phyloP scores from a whole-genome alignment of 768 basidiomycete genomes.

The Grammothele lineata region DNA sequence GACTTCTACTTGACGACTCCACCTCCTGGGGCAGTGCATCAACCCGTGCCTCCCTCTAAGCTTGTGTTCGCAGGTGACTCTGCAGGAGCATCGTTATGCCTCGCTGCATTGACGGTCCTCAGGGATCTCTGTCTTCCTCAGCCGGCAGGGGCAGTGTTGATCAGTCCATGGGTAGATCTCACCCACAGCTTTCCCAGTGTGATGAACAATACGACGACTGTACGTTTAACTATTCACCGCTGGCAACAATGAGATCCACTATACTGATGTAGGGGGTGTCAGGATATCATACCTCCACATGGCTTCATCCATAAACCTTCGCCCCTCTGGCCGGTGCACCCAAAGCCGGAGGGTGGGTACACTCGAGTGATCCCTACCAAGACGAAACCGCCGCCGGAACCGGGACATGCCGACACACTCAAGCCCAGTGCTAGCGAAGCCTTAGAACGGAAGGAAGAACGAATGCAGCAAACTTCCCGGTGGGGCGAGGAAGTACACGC shows the following conservation, averaged over 20 bases:
- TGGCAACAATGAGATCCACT: too few relatives aligned
- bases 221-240: slow-evolving; percentile 23
- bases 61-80: slow-evolving; percentile 79
- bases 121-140: slow-evolving; percentile 66
- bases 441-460: too few relatives aligned
- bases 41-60: slow-evolving; percentile 57
- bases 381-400: slow-evolving; percentile 42
- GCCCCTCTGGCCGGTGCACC: slow-evolving; percentile 52
- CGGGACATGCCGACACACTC: slow-evolving; percentile 47
- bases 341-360: slow-evolving; percentile 24
- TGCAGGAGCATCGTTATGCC: slow-evolving; percentile 66
- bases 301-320: slow-evolving; percentile 62
- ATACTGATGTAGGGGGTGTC: too few relatives aligned
- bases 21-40: slow-evolving; percentile 59
- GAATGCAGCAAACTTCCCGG: too few relatives aligned
- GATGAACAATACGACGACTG: slow-evolving; percentile 60
- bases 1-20: slow-evolving; percentile 75
- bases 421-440: slow-evolving; percentile 31
- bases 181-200: slow-evolving; percentile 81
- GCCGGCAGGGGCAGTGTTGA: slow-evolving; percentile 73
- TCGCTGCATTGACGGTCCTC: slow-evolving; percentile 57
- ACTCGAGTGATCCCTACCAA: slow-evolving; percentile 33
- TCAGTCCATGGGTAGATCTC: slow-evolving; percentile 84
- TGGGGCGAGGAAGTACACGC: too few relatives aligned
- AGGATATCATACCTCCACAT: slow-evolving; percentile 67